Evolutionary conservation across 257 asterid genomes (phyloP).

Genomic region (Eustoma russellianum): DNA sequence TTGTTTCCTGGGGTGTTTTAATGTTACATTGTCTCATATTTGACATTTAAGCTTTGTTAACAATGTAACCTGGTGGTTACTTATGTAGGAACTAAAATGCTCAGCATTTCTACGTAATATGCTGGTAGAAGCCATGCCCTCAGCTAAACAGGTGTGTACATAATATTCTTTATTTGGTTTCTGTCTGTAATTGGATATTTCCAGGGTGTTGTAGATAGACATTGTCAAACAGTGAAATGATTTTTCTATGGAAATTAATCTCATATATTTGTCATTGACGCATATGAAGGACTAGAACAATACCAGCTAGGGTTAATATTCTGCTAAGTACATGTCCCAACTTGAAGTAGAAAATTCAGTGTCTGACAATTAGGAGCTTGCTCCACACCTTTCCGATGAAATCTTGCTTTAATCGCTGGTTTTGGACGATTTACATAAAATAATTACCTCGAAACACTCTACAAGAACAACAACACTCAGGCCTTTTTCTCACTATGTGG

Average conservation of each 20-base stretch:
- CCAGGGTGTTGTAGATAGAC: not conserved
- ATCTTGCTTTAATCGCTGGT: too few species aligned
- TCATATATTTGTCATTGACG: not conserved
- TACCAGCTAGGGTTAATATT: not conserved
- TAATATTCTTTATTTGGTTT: not conserved
- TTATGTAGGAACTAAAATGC: slow-evolving; percentile 8
- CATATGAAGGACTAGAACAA: too few species aligned
- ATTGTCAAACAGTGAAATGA: not conserved
- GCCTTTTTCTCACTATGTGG: too few species aligned
- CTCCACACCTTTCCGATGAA: too few species aligned
- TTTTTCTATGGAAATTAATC: not conserved
- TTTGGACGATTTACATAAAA: too few species aligned
- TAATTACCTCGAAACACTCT: too few species aligned
- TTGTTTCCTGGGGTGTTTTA: too few species aligned
- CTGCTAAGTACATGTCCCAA: not conserved
- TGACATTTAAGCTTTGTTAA: too few species aligned
- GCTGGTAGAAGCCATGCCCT: slow-evolving; percentile 13
- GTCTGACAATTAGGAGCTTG: not conserved
- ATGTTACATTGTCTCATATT: too few species aligned
- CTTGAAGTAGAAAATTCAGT: not conserved
- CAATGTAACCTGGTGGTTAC: not conserved
- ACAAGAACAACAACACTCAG: too few species aligned
- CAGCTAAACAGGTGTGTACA: slow-evolving; percentile 10
- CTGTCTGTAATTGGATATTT: not conserved
- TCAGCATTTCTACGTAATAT: slow-evolving; percentile 4